phyloP scores from a whole-genome alignment of 495 filamentous ascomycete genomes.

The Hapsidospora chrysogenum region DNA sequence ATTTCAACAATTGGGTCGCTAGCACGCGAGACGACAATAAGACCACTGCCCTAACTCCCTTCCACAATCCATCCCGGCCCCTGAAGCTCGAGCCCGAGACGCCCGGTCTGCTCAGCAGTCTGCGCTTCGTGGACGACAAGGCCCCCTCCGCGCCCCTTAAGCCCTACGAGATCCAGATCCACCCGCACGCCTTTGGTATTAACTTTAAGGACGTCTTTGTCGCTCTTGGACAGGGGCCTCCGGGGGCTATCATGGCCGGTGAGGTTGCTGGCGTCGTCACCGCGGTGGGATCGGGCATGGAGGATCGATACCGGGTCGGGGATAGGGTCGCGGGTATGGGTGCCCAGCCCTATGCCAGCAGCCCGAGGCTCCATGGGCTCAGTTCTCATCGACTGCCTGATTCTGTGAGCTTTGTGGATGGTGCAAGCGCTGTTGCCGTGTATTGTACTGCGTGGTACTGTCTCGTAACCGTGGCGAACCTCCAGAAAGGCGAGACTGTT shows the following conservation, averaged over 20 bases:
- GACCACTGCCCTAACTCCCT: conserved; percentile 4
- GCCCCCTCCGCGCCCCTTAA: conserved; percentile 5
- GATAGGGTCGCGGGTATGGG: conserved; percentile 42
- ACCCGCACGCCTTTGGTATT: conserved; percentile 26
- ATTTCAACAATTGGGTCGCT: conserved; percentile 13
- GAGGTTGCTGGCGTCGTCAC: conserved; percentile 16
- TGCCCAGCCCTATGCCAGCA: conserved; percentile 20
- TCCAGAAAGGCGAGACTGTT: conserved; percentile 34
- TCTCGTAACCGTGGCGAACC: conserved; percentile 25
- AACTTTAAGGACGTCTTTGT: conserved; percentile 29
- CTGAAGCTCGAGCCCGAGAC: conserved; percentile 23
- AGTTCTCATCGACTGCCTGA: conserved; percentile 20
- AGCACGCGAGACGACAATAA: background rate
- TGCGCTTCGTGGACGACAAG: conserved; percentile 14
- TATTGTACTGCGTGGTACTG: conserved; percentile 44
- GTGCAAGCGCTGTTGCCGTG: conserved; percentile 37
- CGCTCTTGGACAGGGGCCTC: conserved; percentile 6
- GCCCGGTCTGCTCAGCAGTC: conserved; percentile 16
- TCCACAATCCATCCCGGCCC: conserved; percentile 14
- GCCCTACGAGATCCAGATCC: conserved; percentile 18
- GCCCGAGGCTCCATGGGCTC: conserved; percentile 18
- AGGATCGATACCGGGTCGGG: conserved; percentile 20
- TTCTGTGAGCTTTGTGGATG: conserved; percentile 31
- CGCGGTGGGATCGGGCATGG: conserved; percentile 30
- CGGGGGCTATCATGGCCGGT: conserved; percentile 2